Percentiles rank a stretch among this genome's conserved stretches.
These are phyloP conservation scores for Penicillium sp. DNA, from an alignment of 2,329 filamentous ascomycete species.

Conservation along the genomic window DNA sequence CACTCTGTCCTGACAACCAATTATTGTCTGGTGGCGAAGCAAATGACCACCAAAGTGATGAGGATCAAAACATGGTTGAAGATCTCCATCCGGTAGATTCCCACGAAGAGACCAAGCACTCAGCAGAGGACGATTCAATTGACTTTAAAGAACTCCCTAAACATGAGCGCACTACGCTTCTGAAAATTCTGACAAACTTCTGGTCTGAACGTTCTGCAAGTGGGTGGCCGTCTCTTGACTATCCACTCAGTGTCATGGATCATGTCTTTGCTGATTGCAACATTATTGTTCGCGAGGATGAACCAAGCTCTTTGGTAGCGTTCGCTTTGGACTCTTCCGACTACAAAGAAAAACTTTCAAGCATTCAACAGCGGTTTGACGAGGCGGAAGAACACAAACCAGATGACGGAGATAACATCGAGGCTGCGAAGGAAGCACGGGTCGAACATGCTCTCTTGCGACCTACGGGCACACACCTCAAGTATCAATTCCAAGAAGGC, in stretches of 20 bases:
- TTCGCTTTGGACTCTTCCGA: slow-evolving; percentile 86
- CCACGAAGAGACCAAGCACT: slow-evolving; percentile 55
- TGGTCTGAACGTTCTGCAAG: slow-evolving; percentile 97
- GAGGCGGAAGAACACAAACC: slow-evolving; percentile 30
- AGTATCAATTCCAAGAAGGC: slow-evolving; percentile 92
- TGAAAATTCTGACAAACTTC: slow-evolving; percentile 96
- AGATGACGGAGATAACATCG: slow-evolving; percentile 34
- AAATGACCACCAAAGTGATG: slow-evolving; percentile 68
- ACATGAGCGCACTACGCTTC: slow-evolving; percentile 86
- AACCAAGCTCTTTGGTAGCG: slow-evolving; percentile 93
- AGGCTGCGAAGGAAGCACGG: slow-evolving; percentile 62
- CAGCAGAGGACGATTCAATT: slow-evolving; percentile 55
- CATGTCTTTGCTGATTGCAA: slow-evolving; percentile 97
- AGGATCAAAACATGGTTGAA: slow-evolving; percentile 67
- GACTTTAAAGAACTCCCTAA: slow-evolving; percentile 76
- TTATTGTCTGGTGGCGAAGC: slow-evolving; percentile 66
- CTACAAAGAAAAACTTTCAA: slow-evolving; percentile 76
- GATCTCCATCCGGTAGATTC: slow-evolving; percentile 61
- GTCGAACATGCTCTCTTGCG: slow-evolving; percentile 84
- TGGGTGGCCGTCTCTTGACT: slow-evolving; percentile 89
- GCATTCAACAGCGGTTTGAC: slow-evolving; percentile 40
- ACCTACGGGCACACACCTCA: slow-evolving; percentile 85
- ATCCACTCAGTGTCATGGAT: slow-evolving; percentile 81
- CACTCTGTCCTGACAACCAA: slow-evolving; percentile 49
- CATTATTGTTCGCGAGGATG: slow-evolving; percentile 95